Percentiles rank a stretch among this genome's conserved stretches.
Evolutionary conservation across 768 basidiomycete species (phyloP).

Genomic region (Xerocomus spinulosus): DNA sequence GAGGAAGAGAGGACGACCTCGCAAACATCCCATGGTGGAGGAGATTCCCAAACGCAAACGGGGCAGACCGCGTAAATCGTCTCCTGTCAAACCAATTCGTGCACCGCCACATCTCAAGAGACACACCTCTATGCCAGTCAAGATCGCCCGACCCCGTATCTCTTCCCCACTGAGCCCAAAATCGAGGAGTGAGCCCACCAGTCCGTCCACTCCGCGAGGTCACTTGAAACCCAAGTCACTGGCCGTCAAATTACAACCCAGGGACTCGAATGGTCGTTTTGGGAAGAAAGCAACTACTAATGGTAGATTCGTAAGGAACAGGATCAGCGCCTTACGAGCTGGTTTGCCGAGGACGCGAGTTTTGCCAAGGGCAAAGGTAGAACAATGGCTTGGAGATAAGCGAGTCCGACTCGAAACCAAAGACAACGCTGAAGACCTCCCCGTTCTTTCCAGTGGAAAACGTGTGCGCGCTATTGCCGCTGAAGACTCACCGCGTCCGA

Average conservation of each 20-base stretch:
- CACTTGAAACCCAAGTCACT: slow-evolving; percentile 39
- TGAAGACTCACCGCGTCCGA: slow-evolving; percentile 25
- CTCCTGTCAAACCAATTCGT: slow-evolving; percentile 11
- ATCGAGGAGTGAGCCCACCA: slow-evolving; percentile 20
- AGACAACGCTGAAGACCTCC: slow-evolving; percentile 9
- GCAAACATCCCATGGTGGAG: slow-evolving; percentile 31
- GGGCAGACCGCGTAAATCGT: slow-evolving; percentile 33
- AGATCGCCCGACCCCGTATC: slow-evolving; percentile 8
- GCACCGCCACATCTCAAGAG: slow-evolving; percentile 11
- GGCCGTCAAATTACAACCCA: slow-evolving; percentile 50
- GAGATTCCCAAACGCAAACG: slow-evolving; percentile 33
- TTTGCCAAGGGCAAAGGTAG: slow-evolving; percentile 39
- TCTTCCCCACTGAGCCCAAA: slow-evolving; percentile 20
- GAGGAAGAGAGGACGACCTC: slow-evolving; percentile 33
- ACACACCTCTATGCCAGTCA: slow-evolving; percentile 6
- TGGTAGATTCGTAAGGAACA: slow-evolving; percentile 40
- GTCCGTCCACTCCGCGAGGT: slow-evolving; percentile 22
- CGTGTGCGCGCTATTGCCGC: slow-evolving; percentile 18
- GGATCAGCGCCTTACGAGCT: slow-evolving; percentile 18
- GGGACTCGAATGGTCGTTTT: slow-evolving; percentile 62
- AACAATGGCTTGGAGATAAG: slow-evolving; percentile 33
- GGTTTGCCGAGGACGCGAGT: slow-evolving; percentile 37
- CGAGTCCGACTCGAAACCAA: slow-evolving; percentile 14
- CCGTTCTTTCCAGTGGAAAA: slow-evolving; percentile 19
- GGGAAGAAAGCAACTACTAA: slow-evolving; percentile 55